Evolutionary conservation across 371 early-diverging fungal species (phyloP).

Genomic region (Mucor lusitanicus): DNA sequence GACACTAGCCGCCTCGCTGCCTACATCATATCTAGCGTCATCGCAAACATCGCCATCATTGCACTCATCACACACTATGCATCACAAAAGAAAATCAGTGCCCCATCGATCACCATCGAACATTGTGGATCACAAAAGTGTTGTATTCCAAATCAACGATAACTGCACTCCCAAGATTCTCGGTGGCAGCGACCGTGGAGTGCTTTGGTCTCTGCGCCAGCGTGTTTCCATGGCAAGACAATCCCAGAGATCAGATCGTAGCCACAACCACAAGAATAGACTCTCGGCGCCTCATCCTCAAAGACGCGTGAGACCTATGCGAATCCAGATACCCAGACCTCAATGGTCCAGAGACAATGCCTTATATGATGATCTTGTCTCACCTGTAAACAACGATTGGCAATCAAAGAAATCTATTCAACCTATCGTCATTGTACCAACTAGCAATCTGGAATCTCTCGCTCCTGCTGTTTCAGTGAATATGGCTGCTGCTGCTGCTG

Average conservation of each 20-base stretch:
- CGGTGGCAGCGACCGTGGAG: not conserved
- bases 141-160: conserved; percentile 15
- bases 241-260: not conserved
- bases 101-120: conserved; percentile 21
- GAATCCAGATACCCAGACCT: conserved; percentile 27
- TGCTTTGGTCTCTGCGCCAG: conserved; percentile 25
- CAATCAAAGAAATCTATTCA: conserved; percentile 6
- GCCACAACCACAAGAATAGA: conserved; percentile 11
- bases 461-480: not conserved
- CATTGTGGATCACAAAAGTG: conserved; percentile 6
- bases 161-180: conserved; percentile 4
- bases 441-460: not conserved
- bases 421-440: not conserved
- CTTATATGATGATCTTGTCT: conserved; percentile 15
- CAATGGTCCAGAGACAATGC: conserved; percentile 17
- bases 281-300: conserved; percentile 18
- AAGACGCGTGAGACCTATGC: conserved; percentile 24
- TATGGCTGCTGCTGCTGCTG: not conserved
- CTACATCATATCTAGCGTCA: not conserved
- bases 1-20: conserved; percentile 3
- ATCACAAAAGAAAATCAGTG: conserved; percentile 2
- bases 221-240: conserved; percentile 19
- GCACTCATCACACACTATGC: conserved; percentile 4
- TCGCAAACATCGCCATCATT: not conserved
- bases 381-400: conserved; percentile 5